Evolutionary conservation across 2,329 filamentous ascomycete genomes (phyloP), one percentile per base, ranked within the genome.

Genomic region (Aspergillus fijiensis): DNA sequence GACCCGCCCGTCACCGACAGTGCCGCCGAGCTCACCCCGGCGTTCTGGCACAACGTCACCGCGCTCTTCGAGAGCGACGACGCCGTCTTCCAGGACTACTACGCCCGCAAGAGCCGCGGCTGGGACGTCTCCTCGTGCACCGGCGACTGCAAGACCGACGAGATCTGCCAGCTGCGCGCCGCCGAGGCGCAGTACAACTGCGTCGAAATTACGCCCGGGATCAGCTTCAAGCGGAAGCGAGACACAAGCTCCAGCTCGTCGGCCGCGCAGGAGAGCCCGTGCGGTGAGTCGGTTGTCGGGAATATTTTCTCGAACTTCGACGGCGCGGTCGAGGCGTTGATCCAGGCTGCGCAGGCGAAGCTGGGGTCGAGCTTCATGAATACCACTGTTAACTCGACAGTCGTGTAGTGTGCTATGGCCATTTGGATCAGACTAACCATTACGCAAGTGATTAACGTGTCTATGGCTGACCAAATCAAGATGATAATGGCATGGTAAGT

Each of bases 1-100:
- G 27, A 55, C 42, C 53, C 53, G 5, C 53, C 53, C n/a, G 53
- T 55, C 16, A 55, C 82, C 82, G 78, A 81, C 2, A 64, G 60
- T 1, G 67, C 76, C 49, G 82, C 80, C 0, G 84, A 84, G 3
- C 70, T 86, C 42, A 85, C 86, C 61, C 83, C 82, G 0, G 85
- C 82, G 0, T 87, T 85, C 69, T 86, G 84, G 84, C 83, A 86
- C 60, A 71, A 70, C 12, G 81, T 86, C 4, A 86, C 83, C 0
- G 83, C 73, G 0, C 70, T 75, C 3, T 79, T 87, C 49, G 80
- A 83, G 62, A 65, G 60, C 2, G 71, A 84, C 58, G 65, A 77
- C 3, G 61, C 67, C 0, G 70, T 77, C 1, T 86, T 86, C 65
- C 73, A 80, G n/a, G 74, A 70, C 2, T 87, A 80, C 67, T 77